Percentiles rank a stretch among this genome's conserved stretches.
phyloP scores from a whole-genome alignment of 768 basidiomycete species.

The Holtermannia corniformis region DNA sequence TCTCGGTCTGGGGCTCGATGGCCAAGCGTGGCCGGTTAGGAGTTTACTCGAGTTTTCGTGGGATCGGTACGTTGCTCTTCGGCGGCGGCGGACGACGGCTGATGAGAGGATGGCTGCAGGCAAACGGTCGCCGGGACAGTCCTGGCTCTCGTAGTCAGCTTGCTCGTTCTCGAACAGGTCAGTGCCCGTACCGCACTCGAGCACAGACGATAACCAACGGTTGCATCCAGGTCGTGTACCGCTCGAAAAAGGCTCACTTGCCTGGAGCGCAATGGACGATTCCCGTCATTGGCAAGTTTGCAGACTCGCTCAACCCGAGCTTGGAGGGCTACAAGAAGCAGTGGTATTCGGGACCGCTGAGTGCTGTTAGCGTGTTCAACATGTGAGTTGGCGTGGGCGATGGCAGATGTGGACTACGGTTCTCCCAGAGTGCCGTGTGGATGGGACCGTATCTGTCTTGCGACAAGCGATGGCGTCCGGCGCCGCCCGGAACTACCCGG shows the following conservation, averaged over 20 bases:
- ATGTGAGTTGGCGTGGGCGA: constrained; percentile 67
- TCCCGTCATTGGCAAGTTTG: constrained; percentile 94
- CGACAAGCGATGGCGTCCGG: background rate
- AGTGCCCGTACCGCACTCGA: background rate
- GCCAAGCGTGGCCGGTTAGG: background rate
- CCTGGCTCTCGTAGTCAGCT: constrained; percentile 54
- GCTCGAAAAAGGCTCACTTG: constrained; percentile 76
- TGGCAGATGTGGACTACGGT: no score
- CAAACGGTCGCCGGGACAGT: constrained; percentile 35
- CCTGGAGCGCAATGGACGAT: constrained; percentile 89
- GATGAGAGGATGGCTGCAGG: constrained; percentile 9
- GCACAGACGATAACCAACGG: background rate
- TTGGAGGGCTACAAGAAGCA: constrained; percentile 85
- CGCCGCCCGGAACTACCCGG: background rate
- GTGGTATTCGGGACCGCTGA: constrained; percentile 82
- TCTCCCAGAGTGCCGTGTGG: background rate
- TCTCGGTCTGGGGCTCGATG: background rate
- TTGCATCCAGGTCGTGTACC: constrained; percentile 53
- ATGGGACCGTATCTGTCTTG: background rate
- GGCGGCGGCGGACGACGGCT: background rate
- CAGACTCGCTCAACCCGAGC: constrained; percentile 80
- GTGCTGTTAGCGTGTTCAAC: constrained; percentile 91
- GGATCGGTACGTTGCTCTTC: background rate
- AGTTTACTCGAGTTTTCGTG: background rate
- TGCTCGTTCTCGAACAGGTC: constrained; percentile 73